Percentiles rank a stretch among this genome's conserved stretches.
Conservation (phyloP, 257 asterid genomes). For the Orobanche coerulescens region DNA sequence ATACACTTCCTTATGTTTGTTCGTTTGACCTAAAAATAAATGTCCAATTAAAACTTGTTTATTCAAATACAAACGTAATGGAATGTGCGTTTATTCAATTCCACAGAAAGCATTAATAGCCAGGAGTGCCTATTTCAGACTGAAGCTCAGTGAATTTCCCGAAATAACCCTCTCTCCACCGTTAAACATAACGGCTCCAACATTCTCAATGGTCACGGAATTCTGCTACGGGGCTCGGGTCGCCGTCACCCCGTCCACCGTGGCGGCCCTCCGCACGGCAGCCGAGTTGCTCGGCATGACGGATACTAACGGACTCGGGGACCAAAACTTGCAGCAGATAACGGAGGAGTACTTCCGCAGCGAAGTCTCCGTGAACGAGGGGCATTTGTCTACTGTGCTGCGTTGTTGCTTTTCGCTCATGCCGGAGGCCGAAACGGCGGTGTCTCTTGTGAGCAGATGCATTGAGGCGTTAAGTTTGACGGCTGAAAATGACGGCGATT, state of each 20-base stretch:
- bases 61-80: slow-evolving; percentile 16
- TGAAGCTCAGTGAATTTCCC: slow-evolving; percentile 37
- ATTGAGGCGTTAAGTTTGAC: slow-evolving; percentile 55
- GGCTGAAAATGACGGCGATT: slow-evolving; percentile 34
- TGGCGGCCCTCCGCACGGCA: slow-evolving; percentile 73
- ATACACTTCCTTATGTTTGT: background rate
- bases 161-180: slow-evolving; percentile 77
- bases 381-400: slow-evolving; percentile 48
- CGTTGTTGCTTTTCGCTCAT: slow-evolving; percentile 49
- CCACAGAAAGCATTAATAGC: slow-evolving; percentile 54
- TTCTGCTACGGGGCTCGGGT: slow-evolving; percentile 58
- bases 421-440: slow-evolving; percentile 70
- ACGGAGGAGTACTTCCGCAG: slow-evolving; percentile 69
- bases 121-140: slow-evolving; percentile 52
- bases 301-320: slow-evolving; percentile 21
- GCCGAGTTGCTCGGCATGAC: slow-evolving; percentile 72
- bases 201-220: slow-evolving; percentile 53
- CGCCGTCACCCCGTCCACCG: slow-evolving; percentile 59
- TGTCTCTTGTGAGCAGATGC: slow-evolving; percentile 60
- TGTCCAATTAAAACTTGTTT: slow-evolving; percentile 22
- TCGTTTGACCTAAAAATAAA: slow-evolving; percentile 35
- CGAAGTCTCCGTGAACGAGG: slow-evolving; percentile 40
- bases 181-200: slow-evolving; percentile 67
- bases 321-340: slow-evolving; percentile 42
- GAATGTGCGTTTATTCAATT: slow-evolving; percentile 29